Conservation (phyloP, 257 asterid genomes). For the Rhazya stricta region DNA sequence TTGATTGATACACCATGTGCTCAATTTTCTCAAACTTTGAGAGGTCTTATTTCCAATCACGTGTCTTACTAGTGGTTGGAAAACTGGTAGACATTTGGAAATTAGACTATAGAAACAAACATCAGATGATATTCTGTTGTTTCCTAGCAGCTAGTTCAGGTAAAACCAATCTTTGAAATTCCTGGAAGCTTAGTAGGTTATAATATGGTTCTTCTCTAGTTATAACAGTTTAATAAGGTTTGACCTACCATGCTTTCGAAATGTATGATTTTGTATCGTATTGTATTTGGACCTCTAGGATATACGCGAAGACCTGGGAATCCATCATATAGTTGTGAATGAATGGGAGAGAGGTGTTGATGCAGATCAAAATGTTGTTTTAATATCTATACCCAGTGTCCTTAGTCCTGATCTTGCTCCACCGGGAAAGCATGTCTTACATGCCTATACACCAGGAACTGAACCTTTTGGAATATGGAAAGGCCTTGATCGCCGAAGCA, state of each 20-base stretch:
- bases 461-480: slow-evolving; percentile 89
- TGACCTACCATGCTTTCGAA: background rate
- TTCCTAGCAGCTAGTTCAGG: background rate
- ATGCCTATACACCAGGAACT: slow-evolving; percentile 92
- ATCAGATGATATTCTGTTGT: background rate
- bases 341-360: slow-evolving; percentile 95
- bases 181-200: background rate
- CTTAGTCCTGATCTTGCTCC: slow-evolving; percentile 87
- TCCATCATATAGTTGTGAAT: slow-evolving; percentile 92
- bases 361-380: slow-evolving; percentile 89
- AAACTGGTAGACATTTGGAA: background rate
- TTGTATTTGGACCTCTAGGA: slow-evolving; percentile 37
- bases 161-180: background rate
- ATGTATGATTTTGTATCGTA: background rate
- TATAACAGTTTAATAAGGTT: background rate
- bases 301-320: slow-evolving; percentile 68
- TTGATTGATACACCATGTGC: background rate
- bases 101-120: too few relatives aligned
- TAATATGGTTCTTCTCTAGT: background rate
- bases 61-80: background rate
- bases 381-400: slow-evolving; percentile 79
- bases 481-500: slow-evolving; percentile 79
- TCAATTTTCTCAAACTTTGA: too few relatives aligned
- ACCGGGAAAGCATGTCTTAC: slow-evolving; percentile 80
- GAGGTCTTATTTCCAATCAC: background rate